Conservation (phyloP, 257 asterid genomes). For the Jaltomata sinuosa region DNA sequence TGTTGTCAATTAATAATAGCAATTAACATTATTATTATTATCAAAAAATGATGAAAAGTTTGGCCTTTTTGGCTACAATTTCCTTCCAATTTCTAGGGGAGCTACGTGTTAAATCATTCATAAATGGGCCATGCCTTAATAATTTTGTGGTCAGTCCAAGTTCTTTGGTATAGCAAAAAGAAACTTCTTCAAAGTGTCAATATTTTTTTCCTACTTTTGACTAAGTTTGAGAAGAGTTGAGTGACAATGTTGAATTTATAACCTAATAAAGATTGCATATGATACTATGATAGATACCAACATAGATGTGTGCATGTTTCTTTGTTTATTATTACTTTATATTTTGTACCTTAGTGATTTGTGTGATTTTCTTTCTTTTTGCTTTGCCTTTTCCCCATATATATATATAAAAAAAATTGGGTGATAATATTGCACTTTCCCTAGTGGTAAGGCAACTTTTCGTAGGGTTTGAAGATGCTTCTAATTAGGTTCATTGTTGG, state of each 20-base stretch:
- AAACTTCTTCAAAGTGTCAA: conserved; percentile 4
- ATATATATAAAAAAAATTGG: too few relatives aligned
- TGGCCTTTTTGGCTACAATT: neutral
- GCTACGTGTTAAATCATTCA: neutral
- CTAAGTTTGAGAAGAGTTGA: conserved; percentile 1
- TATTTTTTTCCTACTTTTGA: conserved; percentile 3
- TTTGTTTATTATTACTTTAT: neutral
- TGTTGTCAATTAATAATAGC: too few relatives aligned
- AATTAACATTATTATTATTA: neutral
- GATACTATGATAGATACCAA: neutral
- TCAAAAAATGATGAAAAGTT: neutral
- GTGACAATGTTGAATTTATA: conserved; percentile 3
- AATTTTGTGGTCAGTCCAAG: conserved; percentile 5
- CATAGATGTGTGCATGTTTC: neutral
- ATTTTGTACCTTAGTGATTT: neutral
- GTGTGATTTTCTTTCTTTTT: neutral
- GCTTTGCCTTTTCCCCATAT: neutral
- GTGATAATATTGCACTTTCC: conserved; percentile 6
- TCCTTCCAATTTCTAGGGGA: neutral
- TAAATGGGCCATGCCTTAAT: neutral
- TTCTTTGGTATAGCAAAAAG: neutral
- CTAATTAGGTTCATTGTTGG: conserved; percentile 2
- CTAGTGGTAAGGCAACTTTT: neutral
- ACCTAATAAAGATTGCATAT: conserved; percentile 1
- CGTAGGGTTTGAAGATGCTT: conserved; percentile 1